Evolutionary conservation across 768 basidiomycete species (phyloP).

Genomic region (Termitomyces sp.): DNA sequence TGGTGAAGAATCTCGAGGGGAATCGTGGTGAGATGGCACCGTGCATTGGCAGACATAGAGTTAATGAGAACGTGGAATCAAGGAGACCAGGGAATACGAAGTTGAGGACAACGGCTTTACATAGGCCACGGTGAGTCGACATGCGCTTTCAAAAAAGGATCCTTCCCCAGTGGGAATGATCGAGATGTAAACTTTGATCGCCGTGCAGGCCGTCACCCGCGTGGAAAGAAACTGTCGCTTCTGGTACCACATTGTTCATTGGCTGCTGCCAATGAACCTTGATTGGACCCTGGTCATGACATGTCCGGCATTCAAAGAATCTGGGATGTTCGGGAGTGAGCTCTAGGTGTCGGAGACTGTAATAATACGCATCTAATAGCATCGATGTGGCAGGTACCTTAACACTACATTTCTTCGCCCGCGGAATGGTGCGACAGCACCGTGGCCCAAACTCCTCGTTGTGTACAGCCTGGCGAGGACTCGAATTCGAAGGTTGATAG

Average conservation of each 20-base stretch:
- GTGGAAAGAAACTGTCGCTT: not conserved
- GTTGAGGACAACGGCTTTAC: not conserved
- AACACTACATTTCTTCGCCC: no score
- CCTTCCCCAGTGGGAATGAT: not conserved
- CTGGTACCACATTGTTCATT: not conserved
- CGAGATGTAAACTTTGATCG: slow-evolving; percentile 1
- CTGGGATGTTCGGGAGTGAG: no score
- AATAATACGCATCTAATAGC: no score
- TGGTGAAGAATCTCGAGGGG: not conserved
- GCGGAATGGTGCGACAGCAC: no score
- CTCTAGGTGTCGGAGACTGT: no score
- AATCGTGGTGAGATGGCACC: not conserved
- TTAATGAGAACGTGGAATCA: not conserved
- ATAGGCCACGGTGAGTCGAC: not conserved
- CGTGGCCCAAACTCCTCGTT: no score
- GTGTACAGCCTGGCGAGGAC: not conserved
- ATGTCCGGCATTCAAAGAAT: no score
- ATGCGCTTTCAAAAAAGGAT: not conserved
- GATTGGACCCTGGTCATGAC: no score
- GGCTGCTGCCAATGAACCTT: no score
- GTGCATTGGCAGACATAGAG: not conserved
- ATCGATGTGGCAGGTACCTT: no score
- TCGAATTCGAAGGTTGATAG: not conserved
- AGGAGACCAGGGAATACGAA: not conserved
- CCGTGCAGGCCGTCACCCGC: not conserved